A percentile compares a stretch with the other conserved stretches of the same genome.
These are phyloP conservation scores for Suhomyces pyralidae DNA, from an alignment of 805 yeast genomes.

Conservation along the genomic window DNA sequence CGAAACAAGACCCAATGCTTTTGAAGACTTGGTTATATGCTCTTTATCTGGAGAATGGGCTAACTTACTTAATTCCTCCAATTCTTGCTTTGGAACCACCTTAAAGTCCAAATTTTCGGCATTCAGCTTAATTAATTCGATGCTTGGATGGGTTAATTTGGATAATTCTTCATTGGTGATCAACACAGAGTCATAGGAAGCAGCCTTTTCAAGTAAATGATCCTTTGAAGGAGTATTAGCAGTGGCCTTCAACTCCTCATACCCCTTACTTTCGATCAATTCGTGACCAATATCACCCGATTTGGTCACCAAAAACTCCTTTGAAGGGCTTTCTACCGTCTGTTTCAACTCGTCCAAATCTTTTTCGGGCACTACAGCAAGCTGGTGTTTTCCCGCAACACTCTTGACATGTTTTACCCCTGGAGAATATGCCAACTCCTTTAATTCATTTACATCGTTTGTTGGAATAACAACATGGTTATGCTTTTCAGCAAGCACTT, in stretches of 20 bases:
- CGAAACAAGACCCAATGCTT: slow-evolving; percentile 11
- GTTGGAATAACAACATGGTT: slow-evolving; percentile 6
- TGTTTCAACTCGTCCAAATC: slow-evolving; percentile 9
- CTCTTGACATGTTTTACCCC: slow-evolving; percentile 8
- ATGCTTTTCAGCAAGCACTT: slow-evolving; percentile 5
- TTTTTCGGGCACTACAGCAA: slow-evolving; percentile 4
- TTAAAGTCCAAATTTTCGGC: slow-evolving; percentile 7
- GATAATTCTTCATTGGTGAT: slow-evolving; percentile 4
- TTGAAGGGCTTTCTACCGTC: slow-evolving; percentile 15
- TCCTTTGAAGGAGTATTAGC: neutral
- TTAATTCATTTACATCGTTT: neutral
- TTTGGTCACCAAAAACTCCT: slow-evolving; percentile 14
- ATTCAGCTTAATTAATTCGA: slow-evolving; percentile 8
- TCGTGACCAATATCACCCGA: slow-evolving; percentile 13
- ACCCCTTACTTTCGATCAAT: slow-evolving; percentile 10
- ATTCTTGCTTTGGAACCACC: slow-evolving; percentile 6
- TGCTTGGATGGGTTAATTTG: slow-evolving; percentile 6
- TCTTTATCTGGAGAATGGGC: slow-evolving; percentile 8
- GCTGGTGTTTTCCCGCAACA: slow-evolving; percentile 7
- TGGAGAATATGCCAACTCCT: slow-evolving; percentile 12
- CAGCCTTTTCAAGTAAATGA: neutral
- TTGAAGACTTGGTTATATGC: slow-evolving; percentile 5
- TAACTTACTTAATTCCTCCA: slow-evolving; percentile 2
- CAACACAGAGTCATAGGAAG: neutral
- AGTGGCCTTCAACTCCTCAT: slow-evolving; percentile 5